These are phyloP conservation scores for Coniochaeta sp. DNA, from an alignment of 2,329 filamentous ascomycete species.

Conservation along the genomic window DNA sequence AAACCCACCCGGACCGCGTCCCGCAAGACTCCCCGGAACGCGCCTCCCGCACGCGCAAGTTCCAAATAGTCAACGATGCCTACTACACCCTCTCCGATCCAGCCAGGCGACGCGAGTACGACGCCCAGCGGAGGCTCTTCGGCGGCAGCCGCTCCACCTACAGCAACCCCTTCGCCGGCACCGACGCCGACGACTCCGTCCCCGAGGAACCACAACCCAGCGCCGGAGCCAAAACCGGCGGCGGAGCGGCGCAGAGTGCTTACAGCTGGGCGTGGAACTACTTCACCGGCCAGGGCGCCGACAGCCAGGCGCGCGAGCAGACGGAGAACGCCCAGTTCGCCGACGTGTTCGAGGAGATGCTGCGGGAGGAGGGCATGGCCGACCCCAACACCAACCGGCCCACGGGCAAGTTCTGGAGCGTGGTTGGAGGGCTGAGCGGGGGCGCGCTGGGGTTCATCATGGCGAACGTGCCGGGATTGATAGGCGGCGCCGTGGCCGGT, in stretches of 20 bases:
- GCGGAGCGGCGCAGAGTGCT: conserved; percentile 42
- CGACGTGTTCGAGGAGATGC: conserved; percentile 84
- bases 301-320: conserved; percentile 35
- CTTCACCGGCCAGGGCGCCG: conserved; percentile 36
- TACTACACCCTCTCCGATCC: conserved; percentile 65
- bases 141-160: conserved; percentile 24
- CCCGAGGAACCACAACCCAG: conserved; percentile 36
- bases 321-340: conserved; percentile 77
- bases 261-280: conserved; percentile 76
- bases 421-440: conserved; percentile 80
- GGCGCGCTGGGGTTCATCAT: conserved; percentile 92
- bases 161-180: conserved; percentile 27
- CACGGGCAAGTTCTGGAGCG: conserved; percentile 75
- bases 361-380: conserved; percentile 77
- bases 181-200: conserved; percentile 33
- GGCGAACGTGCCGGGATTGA: conserved; percentile 79
- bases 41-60: conserved; percentile 61
- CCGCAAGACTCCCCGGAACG: conserved; percentile 78
- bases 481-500: conserved; percentile 87
- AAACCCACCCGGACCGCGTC: conserved; percentile 90
- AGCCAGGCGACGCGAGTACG: conserved; percentile 73
- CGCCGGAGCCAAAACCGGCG: conserved; percentile 74
- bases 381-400: conserved; percentile 53
- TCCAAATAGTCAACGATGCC: conserved; percentile 37
- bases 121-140: conserved; percentile 59